Evolutionary conservation across 495 filamentous ascomycete genomes (phyloP), one percentile per base, ranked within the genome.

Genomic region (Penicillium verhagenii): DNA sequence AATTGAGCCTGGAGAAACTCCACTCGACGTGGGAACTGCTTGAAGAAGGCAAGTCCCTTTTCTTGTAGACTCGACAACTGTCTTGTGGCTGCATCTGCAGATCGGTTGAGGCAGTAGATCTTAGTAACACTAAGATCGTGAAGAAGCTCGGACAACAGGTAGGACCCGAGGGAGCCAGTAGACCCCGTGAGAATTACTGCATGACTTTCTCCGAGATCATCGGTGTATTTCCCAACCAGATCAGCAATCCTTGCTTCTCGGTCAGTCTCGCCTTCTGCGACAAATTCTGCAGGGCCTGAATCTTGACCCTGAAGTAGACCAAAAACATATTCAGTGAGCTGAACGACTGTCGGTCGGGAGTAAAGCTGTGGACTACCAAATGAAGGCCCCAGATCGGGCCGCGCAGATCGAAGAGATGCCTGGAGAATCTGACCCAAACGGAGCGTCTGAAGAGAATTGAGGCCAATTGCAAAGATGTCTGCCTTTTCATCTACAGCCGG

Each of bases 101-200:
- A 63, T 4, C 83, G 72, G 57, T 85, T 85, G 43, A 85, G 67
- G 49, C 80, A 84, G 57, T 79, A 71, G 35, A 84, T 69, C 53
- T 76, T 77, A 46, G 67, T 63, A 5, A 86, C 74, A 8, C 57
- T 54, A 20, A 50, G 47, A 21, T 58, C 50, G 0, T 73, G 67
- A 0, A 74, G 52, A n/a, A 82, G 69, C 16, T 67, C 39, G 49
- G 79, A 70, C 0, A 86, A 61, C 47, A 86, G 61, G 64, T 83
- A 82, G 1, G 75, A 74, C 2, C 84, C 83, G 11, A 87, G 50
- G 13, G 75, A 75, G 6, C 82, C 82, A 0, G 83, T 85, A 0
- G 77, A 75, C 19, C 83, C 82, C 0, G 82, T 86, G 10, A 86
- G 64, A 20, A 85, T 48, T 0, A 72, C 53, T 3, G 43, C 47